These are phyloP conservation scores for Lactarius vividus DNA, from an alignment of 768 basidiomycete species.

Conservation along the genomic window DNA sequence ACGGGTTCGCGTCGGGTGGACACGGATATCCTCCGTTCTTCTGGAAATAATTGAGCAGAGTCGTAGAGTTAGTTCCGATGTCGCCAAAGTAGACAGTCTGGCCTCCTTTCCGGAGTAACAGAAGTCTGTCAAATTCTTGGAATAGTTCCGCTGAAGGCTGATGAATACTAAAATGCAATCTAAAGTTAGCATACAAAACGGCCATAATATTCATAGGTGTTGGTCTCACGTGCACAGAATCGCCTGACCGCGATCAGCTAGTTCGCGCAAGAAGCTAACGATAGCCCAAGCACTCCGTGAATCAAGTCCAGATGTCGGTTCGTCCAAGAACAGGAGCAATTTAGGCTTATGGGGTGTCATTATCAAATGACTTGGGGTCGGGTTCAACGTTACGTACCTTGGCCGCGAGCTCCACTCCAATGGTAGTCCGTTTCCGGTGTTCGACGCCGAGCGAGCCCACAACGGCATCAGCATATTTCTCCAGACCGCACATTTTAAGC, in stretches of 20 bases:
- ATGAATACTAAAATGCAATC: conserved; percentile 34
- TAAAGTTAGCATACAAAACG: background rate
- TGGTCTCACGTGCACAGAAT: conserved; percentile 76
- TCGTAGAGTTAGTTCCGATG: conserved; percentile 69
- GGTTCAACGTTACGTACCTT: conserved; percentile 39
- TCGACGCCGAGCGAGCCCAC: conserved; percentile 68
- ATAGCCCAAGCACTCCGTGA: conserved; percentile 88
- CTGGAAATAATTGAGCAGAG: conserved; percentile 74
- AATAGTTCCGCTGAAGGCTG: conserved; percentile 85
- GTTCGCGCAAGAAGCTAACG: conserved; percentile 65
- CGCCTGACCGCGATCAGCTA: conserved; percentile 80
- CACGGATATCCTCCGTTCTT: conserved; percentile 64
- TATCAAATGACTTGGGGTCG: background rate
- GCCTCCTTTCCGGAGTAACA: conserved; percentile 77
- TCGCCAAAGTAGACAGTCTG: conserved; percentile 87
- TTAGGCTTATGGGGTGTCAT: conserved; percentile 48
- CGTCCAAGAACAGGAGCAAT: conserved; percentile 81
- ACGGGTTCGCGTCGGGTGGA: conserved; percentile 73
- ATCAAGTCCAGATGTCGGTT: conserved; percentile 84
- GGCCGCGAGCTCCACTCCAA: conserved; percentile 84
- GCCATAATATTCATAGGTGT: background rate
- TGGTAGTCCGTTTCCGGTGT: conserved; percentile 78
- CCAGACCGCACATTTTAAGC: conserved; percentile 61
- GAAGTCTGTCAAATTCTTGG: conserved; percentile 75
- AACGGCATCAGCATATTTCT: conserved; percentile 62